phyloP scores from a whole-genome alignment of 306 rosid genomes.

The Hippophae gyantsensis region DNA sequence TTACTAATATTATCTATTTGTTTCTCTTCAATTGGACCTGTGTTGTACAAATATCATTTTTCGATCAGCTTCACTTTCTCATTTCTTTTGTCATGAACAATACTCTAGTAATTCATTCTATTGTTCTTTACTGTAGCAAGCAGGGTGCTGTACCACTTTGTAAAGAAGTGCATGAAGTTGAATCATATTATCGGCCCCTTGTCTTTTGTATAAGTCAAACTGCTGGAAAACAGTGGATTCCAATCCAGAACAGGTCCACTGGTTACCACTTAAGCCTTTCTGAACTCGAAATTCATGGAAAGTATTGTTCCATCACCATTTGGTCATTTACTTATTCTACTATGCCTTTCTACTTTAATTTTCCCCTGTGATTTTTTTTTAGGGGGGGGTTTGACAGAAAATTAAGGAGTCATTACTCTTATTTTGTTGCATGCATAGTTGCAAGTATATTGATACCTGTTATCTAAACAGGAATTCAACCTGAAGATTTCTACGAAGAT shows the following conservation, averaged over 20 bases:
- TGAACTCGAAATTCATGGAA: constrained; percentile 87
- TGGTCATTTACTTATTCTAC: neutral
- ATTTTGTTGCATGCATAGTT: too few species aligned
- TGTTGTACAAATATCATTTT: too few species aligned
- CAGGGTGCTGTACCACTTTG: constrained; percentile 55
- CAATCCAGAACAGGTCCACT: constrained; percentile 75
- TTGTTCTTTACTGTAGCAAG: constrained; percentile 41
- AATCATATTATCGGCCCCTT: constrained; percentile 67
- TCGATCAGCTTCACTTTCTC: too few species aligned
- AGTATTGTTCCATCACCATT: constrained; percentile 36
- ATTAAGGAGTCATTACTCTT: too few species aligned
- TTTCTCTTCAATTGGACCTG: neutral
- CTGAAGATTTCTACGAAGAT: constrained; percentile 80
- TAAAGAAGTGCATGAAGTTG: constrained; percentile 46
- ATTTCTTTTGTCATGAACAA: too few species aligned
- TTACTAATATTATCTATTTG: neutral
- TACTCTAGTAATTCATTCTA: neutral
- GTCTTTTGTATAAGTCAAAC: constrained; percentile 81
- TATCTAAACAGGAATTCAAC: constrained; percentile 65
- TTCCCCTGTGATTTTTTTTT: neutral
- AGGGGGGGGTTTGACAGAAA: neutral
- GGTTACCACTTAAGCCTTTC: constrained; percentile 45
- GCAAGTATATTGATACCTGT: constrained; percentile 2
- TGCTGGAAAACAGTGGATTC: constrained; percentile 69
- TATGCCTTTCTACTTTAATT: too few species aligned